Evolutionary conservation across 768 basidiomycete genomes (phyloP), one percentile per base, ranked within the genome.

Genomic region (Tulasnella sp.): DNA sequence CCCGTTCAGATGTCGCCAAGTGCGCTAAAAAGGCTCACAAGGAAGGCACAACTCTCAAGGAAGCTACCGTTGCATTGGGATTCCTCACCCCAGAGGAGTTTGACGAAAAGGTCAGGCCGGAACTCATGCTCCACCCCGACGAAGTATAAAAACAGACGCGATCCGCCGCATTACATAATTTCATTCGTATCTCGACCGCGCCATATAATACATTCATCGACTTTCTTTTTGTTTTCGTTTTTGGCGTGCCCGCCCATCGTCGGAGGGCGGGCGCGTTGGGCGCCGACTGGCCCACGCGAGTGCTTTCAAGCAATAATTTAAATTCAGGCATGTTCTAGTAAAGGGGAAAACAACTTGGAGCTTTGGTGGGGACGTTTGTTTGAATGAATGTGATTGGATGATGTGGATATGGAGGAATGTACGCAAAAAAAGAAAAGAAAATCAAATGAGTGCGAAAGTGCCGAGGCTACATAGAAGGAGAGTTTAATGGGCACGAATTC

Each of bases 11-110:
- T 86, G 98, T 99, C 74, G 98, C 98, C 74, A 96, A 94, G 87
- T 95, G 94, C 84, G 98, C 98, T 39, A 99, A 99, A 90, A 99
- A 99, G 86, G 98, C 98, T n/a, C 98, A 99, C 89, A 95, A 93
- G 85, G 96, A 99, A 86, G 98, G 98, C 38, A 94, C 92, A 73
- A 99, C 98, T 80, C 84, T 99, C 85, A 99, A 97, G 88, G 93
- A 96, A 86, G 96, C 98, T 58, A 96, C 96, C 16, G 92, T 99
- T 71, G 86, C 91, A 27, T 89, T 98, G 46, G 95, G 95, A 74
- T 92, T 94, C 85, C 85, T 99, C 83, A 93, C 93, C 1, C 88
- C 91, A 0, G 95, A 97, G 84, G 95, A 97, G 85, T 99, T 99
- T 86, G 97, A 99, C 86, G 88, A 90, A 85, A 95, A 96, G 87